phyloP scores from a whole-genome alignment of 768 basidiomycete genomes.

The Termitomyces titanicus region DNA sequence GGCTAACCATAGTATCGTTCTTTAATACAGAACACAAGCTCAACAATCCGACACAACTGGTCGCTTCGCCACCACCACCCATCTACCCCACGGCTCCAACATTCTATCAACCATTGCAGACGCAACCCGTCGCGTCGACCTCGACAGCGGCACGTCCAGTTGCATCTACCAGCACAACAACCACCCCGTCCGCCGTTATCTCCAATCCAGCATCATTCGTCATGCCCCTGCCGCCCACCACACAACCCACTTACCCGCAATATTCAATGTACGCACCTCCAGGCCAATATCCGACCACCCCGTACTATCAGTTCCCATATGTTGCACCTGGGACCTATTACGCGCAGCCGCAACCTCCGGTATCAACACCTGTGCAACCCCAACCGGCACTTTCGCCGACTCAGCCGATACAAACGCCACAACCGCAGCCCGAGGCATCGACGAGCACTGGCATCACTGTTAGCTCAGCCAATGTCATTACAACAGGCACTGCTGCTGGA shows the following conservation, averaged over 20 bases:
- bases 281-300: constrained; percentile 54
- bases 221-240: constrained; percentile 54
- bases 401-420: constrained; percentile 17
- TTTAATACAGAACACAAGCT: constrained; percentile 39
- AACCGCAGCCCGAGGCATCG: constrained; percentile 17
- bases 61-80: constrained; percentile 62
- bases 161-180: constrained; percentile 26
- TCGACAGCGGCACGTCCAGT: constrained; percentile 25
- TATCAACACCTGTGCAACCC: constrained; percentile 8
- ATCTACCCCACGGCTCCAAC: constrained; percentile 47
- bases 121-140: constrained; percentile 23
- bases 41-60: constrained; percentile 68
- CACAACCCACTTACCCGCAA: constrained; percentile 44
- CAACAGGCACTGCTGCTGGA: constrained; percentile 27
- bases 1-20: not conserved
- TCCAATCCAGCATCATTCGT: constrained; percentile 73
- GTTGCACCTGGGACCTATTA: constrained; percentile 19
- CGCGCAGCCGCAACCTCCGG: constrained; percentile 19
- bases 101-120: constrained; percentile 30
- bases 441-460: constrained; percentile 17
- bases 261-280: constrained; percentile 37
- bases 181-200: constrained; percentile 48
- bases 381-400: not conserved
- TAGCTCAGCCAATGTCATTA: constrained; percentile 17
- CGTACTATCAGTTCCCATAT: constrained; percentile 57